phyloP scores from a whole-genome alignment of 371 early-diverging fungal genomes.

The Mortierella sp. region DNA sequence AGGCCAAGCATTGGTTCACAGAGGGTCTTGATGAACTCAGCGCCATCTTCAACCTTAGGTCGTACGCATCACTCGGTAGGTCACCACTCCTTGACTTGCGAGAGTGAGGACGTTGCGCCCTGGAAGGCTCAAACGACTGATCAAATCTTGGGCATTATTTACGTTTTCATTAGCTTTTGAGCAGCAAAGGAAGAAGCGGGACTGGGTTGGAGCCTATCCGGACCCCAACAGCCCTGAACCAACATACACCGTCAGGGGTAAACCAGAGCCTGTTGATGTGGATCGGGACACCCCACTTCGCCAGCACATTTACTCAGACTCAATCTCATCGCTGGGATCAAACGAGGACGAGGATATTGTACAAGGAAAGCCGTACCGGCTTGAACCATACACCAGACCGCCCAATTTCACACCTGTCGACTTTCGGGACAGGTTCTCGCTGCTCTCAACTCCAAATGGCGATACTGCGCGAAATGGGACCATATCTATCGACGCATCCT shows the following conservation, averaged over 20 bases:
- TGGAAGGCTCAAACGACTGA: too few species aligned
- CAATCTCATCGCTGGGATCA: neutral
- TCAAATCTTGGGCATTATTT: neutral
- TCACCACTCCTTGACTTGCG: neutral
- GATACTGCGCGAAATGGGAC: slow-evolving; percentile 9
- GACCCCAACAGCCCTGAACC: slow-evolving; percentile 7
- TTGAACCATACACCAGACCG: slow-evolving; percentile 46
- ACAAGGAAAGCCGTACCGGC: slow-evolving; percentile 29
- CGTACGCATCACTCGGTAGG: slow-evolving; percentile 29
- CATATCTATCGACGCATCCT: neutral
- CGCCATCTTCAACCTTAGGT: slow-evolving; percentile 25
- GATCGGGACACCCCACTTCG: slow-evolving; percentile 7
- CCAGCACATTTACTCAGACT: neutral
- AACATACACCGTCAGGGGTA: slow-evolving; percentile 30
- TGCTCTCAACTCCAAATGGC: slow-evolving; percentile 16
- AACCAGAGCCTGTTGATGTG: slow-evolving; percentile 14
- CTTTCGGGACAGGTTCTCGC: slow-evolving; percentile 22
- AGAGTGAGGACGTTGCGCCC: neutral
- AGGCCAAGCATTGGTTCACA: slow-evolving; percentile 32
- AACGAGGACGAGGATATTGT: neutral
- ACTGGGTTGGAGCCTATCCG: slow-evolving; percentile 54
- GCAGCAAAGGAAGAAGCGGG: slow-evolving; percentile 28
- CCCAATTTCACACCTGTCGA: slow-evolving; percentile 31
- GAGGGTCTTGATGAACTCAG: slow-evolving; percentile 26
- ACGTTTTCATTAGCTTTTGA: slow-evolving; percentile 9